These are phyloP conservation scores for Glarea lozoyensis DNA, from an alignment of 495 filamentous ascomycete genomes.

Conservation along the genomic window DNA sequence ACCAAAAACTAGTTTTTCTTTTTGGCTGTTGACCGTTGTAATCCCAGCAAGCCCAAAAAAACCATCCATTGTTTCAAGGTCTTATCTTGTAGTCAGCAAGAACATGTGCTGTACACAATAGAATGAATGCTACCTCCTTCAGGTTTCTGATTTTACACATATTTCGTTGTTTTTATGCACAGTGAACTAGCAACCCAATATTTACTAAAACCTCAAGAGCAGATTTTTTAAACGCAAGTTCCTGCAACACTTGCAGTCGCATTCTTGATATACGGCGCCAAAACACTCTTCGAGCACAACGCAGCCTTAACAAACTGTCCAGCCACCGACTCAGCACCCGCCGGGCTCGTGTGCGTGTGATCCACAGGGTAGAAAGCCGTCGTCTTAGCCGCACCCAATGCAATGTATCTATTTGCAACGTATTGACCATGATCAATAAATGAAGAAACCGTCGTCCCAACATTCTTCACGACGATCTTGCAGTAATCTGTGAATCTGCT, in stretches of 20 bases:
- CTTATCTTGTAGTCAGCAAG: too few relatives aligned
- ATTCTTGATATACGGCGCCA: constrained; percentile 16
- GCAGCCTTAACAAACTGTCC: constrained; percentile 56
- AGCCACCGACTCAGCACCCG: constrained; percentile 47
- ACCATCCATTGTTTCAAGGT: too few relatives aligned
- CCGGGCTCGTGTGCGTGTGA: constrained; percentile 56
- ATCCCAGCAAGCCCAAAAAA: too few relatives aligned
- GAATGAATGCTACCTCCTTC: too few relatives aligned
- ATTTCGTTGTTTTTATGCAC: too few relatives aligned
- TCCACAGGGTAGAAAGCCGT: constrained; percentile 47
- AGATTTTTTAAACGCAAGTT: constrained; percentile 15
- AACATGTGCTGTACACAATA: too few relatives aligned
- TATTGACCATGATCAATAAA: constrained; percentile 58
- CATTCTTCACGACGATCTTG: constrained; percentile 36
- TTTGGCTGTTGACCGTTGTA: too few relatives aligned
- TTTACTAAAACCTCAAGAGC: too few relatives aligned
- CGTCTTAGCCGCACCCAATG: constrained; percentile 35
- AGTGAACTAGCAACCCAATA: too few relatives aligned
- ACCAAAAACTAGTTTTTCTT: too few relatives aligned
- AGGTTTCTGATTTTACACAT: too few relatives aligned
- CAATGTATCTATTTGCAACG: constrained; percentile 40
- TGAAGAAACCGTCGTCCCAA: constrained; percentile 27
- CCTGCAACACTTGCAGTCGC: constrained; percentile 14
- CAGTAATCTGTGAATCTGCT: constrained; percentile 52
- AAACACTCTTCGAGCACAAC: constrained; percentile 29